Percentiles rank a stretch among this genome's conserved stretches.
Evolutionary conservation across 805 yeast species (phyloP).

Genomic region (Spathaspora passalidarum): DNA sequence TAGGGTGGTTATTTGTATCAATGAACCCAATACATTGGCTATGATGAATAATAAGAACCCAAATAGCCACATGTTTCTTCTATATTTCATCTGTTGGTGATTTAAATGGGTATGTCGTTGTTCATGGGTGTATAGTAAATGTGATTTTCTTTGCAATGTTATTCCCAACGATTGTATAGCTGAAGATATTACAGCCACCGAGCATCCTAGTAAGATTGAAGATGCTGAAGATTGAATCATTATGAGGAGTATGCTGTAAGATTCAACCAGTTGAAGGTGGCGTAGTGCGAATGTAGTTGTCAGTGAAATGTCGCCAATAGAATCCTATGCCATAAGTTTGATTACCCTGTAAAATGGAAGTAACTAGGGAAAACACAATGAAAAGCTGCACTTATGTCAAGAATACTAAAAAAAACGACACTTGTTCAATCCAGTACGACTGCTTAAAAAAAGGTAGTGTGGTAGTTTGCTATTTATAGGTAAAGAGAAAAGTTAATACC

Average conservation of each 20-base stretch:
- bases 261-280: not conserved
- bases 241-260: not conserved
- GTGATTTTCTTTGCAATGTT: slow-evolving; percentile 78
- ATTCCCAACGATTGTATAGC: slow-evolving; percentile 80
- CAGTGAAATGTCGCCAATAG: too few relatives aligned
- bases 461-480: not conserved
- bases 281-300: too few relatives aligned
- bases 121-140: slow-evolving; percentile 42
- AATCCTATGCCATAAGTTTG: not conserved
- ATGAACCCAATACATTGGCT: slow-evolving; percentile 76
- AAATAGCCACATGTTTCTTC: slow-evolving; percentile 65
- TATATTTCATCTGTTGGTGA: slow-evolving; percentile 31
- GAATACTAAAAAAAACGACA: not conserved
- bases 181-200: slow-evolving; percentile 70
- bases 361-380: not conserved
- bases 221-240: slow-evolving; percentile 9
- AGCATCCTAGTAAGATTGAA: slow-evolving; percentile 53
- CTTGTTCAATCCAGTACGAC: not conserved
- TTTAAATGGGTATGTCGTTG: slow-evolving; percentile 24
- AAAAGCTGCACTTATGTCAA: not conserved
- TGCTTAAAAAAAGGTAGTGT: not conserved
- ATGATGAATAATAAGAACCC: slow-evolving; percentile 70
- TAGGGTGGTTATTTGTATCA: slow-evolving; percentile 78
- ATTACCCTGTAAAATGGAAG: not conserved
- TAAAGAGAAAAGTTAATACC: not conserved